phyloP scores from a whole-genome alignment of 2,329 filamentous ascomycete species.

The Kalmusia sp. region DNA sequence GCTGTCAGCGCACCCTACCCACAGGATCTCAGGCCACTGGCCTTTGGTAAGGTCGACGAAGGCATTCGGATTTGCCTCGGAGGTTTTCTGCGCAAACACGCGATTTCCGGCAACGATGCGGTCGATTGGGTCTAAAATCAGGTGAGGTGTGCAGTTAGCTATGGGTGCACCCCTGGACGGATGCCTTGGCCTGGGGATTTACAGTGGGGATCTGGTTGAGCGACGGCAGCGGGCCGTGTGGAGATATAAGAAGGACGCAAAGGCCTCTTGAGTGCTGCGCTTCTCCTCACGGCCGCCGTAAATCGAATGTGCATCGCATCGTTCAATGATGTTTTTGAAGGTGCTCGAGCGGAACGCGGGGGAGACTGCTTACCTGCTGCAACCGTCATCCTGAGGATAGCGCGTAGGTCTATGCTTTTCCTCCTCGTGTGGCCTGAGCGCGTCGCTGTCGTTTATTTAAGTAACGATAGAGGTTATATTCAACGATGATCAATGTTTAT shows the following conservation, averaged over 20 bases:
- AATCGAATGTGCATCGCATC: slow-evolving; percentile 14
- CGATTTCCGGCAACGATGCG: slow-evolving; percentile 73
- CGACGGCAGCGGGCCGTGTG: slow-evolving; percentile 4
- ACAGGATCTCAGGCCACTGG: slow-evolving; percentile 73
- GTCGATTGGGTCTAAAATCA: slow-evolving; percentile 62
- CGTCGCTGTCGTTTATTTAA: not conserved
- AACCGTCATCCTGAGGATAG: slow-evolving; percentile 12
- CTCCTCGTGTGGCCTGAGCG: not conserved
- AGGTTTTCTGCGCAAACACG: slow-evolving; percentile 71
- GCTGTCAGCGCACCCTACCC: slow-evolving; percentile 88
- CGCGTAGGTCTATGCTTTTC: slow-evolving; percentile 6
- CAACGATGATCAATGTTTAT: not conserved
- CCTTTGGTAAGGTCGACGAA: slow-evolving; percentile 72
- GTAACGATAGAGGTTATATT: not conserved
- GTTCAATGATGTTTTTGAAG: not conserved
- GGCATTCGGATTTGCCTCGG: slow-evolving; percentile 71
- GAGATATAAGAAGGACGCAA: slow-evolving; percentile 16
- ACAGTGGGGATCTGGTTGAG: slow-evolving; percentile 4
- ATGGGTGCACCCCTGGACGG: slow-evolving; percentile 17
- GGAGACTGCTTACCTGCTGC: slow-evolving; percentile 3
- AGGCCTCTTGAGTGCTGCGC: slow-evolving; percentile 2
- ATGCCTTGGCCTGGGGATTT: slow-evolving; percentile 14
- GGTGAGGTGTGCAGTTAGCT: slow-evolving; percentile 30
- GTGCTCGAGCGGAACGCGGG: not conserved
- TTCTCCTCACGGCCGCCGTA: slow-evolving; percentile 9